Evolutionary conservation across 192 early-diverging fungal genomes (phyloP).

Genomic region (Mortierella hygrophila): DNA sequence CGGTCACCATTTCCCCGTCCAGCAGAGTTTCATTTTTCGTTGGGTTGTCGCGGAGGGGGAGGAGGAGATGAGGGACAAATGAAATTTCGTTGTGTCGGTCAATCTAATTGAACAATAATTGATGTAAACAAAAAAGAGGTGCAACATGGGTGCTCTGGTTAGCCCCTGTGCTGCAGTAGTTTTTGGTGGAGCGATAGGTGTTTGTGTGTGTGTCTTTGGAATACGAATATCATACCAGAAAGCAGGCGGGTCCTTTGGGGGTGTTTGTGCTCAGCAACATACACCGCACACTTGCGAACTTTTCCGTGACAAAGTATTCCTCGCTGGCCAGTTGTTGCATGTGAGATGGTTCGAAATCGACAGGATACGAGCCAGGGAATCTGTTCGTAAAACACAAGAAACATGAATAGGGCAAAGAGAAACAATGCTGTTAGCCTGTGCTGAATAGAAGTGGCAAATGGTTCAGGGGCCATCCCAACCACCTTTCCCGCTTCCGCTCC

Average conservation of each 20-base stretch:
- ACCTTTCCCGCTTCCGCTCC: neutral
- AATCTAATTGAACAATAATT: constrained; percentile 57
- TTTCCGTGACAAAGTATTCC: constrained; percentile 75
- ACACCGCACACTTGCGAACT: constrained; percentile 64
- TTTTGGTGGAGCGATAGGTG: neutral
- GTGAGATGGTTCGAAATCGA: constrained; percentile 64
- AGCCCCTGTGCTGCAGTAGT: neutral
- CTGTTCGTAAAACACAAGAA: constrained; percentile 33
- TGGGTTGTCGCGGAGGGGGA: constrained; percentile 61
- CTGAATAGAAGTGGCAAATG: neutral
- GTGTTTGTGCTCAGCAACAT: constrained; percentile 62
- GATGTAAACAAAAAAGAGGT: too few relatives aligned
- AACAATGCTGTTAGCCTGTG: neutral
- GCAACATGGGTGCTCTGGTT: neutral
- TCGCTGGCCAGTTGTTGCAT: constrained; percentile 61
- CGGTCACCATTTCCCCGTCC: constrained; percentile 83
- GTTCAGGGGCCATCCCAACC: neutral
- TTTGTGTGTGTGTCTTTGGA: neutral
- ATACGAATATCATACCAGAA: constrained; percentile 57
- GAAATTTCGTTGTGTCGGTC: constrained; percentile 80
- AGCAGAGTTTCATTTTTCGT: constrained; percentile 74
- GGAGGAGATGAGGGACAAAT: constrained; percentile 68
- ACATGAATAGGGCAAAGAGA: neutral
- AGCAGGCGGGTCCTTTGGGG: constrained; percentile 69
- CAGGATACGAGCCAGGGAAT: constrained; percentile 75